A percentile compares a stretch with the other conserved stretches of the same genome.
phyloP scores from a whole-genome alignment of 2,329 filamentous ascomycete species.

The Purpureocillium takamizusanense region DNA sequence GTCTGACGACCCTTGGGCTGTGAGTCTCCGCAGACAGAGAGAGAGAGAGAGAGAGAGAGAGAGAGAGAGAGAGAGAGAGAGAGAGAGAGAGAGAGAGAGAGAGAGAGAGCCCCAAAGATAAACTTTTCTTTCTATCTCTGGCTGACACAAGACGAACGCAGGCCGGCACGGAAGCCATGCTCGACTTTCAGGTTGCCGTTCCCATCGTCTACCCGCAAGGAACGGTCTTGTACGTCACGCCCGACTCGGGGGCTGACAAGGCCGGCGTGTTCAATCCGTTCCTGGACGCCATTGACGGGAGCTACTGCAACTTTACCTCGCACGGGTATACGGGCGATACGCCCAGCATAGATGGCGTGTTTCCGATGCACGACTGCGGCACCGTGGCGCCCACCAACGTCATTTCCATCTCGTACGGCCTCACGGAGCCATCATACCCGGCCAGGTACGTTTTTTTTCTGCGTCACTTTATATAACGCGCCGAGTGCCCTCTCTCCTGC shows the following conservation, averaged over 20 bases:
- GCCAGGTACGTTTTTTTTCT: slow-evolving; percentile 29
- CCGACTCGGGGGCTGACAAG: slow-evolving; percentile 17
- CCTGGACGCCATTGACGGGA: slow-evolving; percentile 35
- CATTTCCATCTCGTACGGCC: slow-evolving; percentile 44
- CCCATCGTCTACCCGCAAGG: slow-evolving; percentile 42
- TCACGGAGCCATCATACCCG: slow-evolving; percentile 39
- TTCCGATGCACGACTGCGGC: slow-evolving; percentile 35
- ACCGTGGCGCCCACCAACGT: slow-evolving; percentile 36
- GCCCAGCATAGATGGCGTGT: slow-evolving; percentile 27
- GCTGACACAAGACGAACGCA: too few species aligned
- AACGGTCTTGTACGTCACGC: slow-evolving; percentile 35
- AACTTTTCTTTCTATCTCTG: too few species aligned
- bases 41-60: too few species aligned
- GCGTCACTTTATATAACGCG: too few species aligned
- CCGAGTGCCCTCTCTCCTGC: too few species aligned
- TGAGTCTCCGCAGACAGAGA: too few species aligned
- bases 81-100: too few species aligned
- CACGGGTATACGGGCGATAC: slow-evolving; percentile 29
- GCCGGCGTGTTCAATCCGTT: slow-evolving; percentile 32
- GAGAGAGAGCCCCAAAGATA: too few species aligned
- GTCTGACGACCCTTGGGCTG: too few species aligned
- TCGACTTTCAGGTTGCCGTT: slow-evolving; percentile 46
- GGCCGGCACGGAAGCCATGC: slow-evolving; percentile 36
- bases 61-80: too few species aligned
- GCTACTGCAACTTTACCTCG: slow-evolving; percentile 24